These are phyloP conservation scores for Salisapilia sapeloensis DNA, from an alignment of 352 stramenopile genomes.

Conservation along the genomic window DNA sequence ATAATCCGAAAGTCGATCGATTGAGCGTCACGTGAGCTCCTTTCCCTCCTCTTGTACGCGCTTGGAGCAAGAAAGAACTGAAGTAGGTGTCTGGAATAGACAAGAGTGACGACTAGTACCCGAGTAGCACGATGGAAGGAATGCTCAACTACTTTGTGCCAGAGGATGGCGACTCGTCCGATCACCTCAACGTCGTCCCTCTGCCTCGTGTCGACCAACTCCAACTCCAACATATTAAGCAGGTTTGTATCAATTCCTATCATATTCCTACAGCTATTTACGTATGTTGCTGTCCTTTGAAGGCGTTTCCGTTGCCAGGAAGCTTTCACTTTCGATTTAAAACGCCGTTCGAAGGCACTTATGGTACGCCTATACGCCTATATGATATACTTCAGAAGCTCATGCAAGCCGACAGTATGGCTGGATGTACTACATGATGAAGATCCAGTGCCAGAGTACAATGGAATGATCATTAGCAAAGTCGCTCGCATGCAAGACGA, in stretches of 20 bases:
- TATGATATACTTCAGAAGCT: not conserved
- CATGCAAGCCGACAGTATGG: constrained; percentile 28
- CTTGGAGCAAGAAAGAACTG: too few species aligned
- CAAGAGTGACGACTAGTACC: too few species aligned
- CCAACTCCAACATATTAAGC: constrained; percentile 62
- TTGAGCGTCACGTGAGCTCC: too few species aligned
- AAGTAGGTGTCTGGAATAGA: too few species aligned
- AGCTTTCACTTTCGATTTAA: constrained; percentile 81
- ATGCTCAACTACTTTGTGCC: constrained; percentile 82
- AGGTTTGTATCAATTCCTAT: constrained; percentile 15
- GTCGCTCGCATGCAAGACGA: constrained; percentile 48
- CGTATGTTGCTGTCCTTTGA: constrained; percentile 1
- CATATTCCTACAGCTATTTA: not conserved
- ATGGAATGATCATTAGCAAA: constrained; percentile 66
- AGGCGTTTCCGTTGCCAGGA: constrained; percentile 61
- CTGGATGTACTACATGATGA: constrained; percentile 55
- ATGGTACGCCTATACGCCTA: constrained; percentile 19
- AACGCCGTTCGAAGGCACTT: constrained; percentile 70
- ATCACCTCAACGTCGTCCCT: constrained; percentile 73
- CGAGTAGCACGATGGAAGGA: constrained; percentile 42
- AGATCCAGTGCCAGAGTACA: constrained; percentile 60
- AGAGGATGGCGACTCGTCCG: constrained; percentile 70
- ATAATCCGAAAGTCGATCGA: too few species aligned
- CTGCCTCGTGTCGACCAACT: constrained; percentile 62
- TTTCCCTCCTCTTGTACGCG: too few species aligned